Evolutionary conservation across 148 eudicot species (phyloP), one percentile per base, ranked within the genome.

Genomic region (Pouteria glomerata): DNA sequence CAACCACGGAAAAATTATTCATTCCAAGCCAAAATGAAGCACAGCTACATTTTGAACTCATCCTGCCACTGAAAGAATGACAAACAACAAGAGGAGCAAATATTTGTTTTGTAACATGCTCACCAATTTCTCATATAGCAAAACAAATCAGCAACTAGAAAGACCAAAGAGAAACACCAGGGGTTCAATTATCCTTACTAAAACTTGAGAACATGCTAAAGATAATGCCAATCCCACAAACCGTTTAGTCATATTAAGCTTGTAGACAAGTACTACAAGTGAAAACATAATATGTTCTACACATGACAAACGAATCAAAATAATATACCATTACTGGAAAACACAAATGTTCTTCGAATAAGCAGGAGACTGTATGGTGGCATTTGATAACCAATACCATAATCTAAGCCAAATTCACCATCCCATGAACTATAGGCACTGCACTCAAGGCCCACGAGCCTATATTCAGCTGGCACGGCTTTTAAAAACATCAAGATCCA

Each of bases 401-500:
- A 33, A n/a, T n/a, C 21, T 45, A 19, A 51, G 39, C 57, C 75
- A 72, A 61, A 59, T 34, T 61, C 15, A 27, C 44, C 57, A 47
- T 31, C 58, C 50, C 51, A 70, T n/a, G 29, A 57, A 29, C 53
- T 57, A 70, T 70, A 27, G 59, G 58, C 73, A 70, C 50, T 31
- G n/a, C 58, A 61, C 13, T 61, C 66, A 45, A 50, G n/a, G 67
- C 1, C 13, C 23, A 21, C 34, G 35, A 50, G 50, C 55, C 44
- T 56, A 27, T 29, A 24, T 52, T 30, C 30, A 57, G 57, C 18
- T 31, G n/a, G 78, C 82, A 44, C 78, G 77, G 39, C 84, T 70
- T 68, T 60, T 76, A 14, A 81, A 69, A 14, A 76, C 84, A 73
- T 81, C 80, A 14, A 77, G 78, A 23, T 47, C 78, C 72, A 76